phyloP scores from a whole-genome alignment of 2,329 filamentous ascomycete species.

The Cyphellophora attinorum region DNA sequence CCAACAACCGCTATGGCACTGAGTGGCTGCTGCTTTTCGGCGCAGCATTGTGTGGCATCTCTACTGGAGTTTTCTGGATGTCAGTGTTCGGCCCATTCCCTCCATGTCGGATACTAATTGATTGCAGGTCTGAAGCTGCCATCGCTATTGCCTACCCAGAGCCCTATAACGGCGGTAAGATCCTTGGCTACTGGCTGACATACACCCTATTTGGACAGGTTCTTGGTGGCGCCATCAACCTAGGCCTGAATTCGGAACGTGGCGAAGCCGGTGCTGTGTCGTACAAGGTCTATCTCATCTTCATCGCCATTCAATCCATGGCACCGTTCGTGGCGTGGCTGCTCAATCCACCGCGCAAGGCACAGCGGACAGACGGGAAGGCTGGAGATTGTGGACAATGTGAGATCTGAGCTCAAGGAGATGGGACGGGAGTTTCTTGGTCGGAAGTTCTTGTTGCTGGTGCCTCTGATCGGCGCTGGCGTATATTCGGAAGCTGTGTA shows the following conservation, averaged over 20 bases:
- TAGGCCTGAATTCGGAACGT: slow-evolving; percentile 53
- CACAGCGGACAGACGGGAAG: slow-evolving; percentile 56
- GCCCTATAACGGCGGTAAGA: slow-evolving; percentile 55
- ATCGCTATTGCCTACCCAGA: slow-evolving; percentile 66
- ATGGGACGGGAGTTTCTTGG: slow-evolving; percentile 51
- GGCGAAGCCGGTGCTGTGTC: slow-evolving; percentile 55
- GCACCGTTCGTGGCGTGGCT: slow-evolving; percentile 58
- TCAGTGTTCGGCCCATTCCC: too few species aligned
- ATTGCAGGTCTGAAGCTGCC: slow-evolving; percentile 63
- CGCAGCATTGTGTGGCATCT: slow-evolving; percentile 59
- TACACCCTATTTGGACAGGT: slow-evolving; percentile 57
- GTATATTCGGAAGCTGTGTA: slow-evolving; percentile 65
- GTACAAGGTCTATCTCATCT: slow-evolving; percentile 59
- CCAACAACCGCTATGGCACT: slow-evolving; percentile 59
- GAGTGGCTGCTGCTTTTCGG: slow-evolving; percentile 62
- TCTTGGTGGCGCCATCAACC: slow-evolving; percentile 61
- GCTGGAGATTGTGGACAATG: slow-evolving; percentile 47
- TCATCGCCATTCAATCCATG: slow-evolving; percentile 59
- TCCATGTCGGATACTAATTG: too few species aligned
- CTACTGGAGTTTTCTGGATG: slow-evolving; percentile 67
- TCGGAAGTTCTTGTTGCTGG: slow-evolving; percentile 52
- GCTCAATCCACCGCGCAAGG: slow-evolving; percentile 50
- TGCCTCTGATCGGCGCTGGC: slow-evolving; percentile 60
- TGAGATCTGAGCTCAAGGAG: slow-evolving; percentile 50
- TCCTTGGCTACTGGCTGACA: slow-evolving; percentile 59